These are phyloP conservation scores for Pulveroboletus sp. DNA, from an alignment of 768 basidiomycete genomes.

Conservation along the genomic window DNA sequence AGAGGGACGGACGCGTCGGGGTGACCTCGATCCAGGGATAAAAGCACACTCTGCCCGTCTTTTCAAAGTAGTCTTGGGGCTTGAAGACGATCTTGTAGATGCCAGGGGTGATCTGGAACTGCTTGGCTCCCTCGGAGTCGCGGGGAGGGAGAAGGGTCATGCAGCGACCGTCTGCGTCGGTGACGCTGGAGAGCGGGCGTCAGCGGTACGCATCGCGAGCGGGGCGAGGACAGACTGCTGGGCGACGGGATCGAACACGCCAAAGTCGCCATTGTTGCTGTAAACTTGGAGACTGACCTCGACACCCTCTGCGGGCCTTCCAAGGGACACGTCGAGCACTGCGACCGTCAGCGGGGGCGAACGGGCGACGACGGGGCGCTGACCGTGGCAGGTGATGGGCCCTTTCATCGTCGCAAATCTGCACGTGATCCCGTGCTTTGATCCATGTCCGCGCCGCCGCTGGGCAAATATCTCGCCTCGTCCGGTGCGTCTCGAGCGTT, in stretches of 20 bases:
- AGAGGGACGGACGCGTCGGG: not conserved
- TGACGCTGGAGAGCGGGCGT: constrained; percentile 44
- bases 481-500: constrained; percentile 54
- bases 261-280: constrained; percentile 35
- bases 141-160: constrained; percentile 62
- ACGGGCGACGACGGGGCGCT: constrained; percentile 11
- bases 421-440: constrained; percentile 20
- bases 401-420: constrained; percentile 43
- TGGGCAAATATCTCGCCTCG: constrained; percentile 90
- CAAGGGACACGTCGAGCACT: constrained; percentile 86
- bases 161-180: constrained; percentile 82
- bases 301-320: constrained; percentile 75
- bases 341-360: not conserved
- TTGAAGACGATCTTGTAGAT: constrained; percentile 85
- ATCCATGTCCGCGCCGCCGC: constrained; percentile 45
- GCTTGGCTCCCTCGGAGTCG: constrained; percentile 42
- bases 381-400: constrained; percentile 91
- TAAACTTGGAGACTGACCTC: constrained; percentile 57
- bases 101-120: constrained; percentile 40
- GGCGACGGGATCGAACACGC: constrained; percentile 52
- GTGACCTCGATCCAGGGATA: constrained; percentile 89
- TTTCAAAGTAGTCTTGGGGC: constrained; percentile 77
- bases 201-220: not conserved
- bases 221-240: constrained; percentile 48
- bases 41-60: constrained; percentile 60